Evolutionary conservation across 2,329 filamentous ascomycete species (phyloP).

Genomic region (Talaromyces pinophilus): DNA sequence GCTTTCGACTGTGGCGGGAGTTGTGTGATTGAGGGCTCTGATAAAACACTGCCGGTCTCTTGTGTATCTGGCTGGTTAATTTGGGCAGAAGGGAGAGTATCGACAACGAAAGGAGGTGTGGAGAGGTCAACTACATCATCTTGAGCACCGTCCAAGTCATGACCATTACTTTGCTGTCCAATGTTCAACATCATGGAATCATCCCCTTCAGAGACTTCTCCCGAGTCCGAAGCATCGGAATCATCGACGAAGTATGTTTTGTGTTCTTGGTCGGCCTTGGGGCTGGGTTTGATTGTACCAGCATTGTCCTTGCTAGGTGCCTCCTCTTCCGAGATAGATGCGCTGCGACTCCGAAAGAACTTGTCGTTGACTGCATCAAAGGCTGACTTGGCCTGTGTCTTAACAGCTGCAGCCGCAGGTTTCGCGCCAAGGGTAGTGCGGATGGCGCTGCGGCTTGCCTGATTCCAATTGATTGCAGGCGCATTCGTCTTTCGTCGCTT

Average conservation of each 20-base stretch:
- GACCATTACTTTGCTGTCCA: slow-evolving; percentile 28
- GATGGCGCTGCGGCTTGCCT: slow-evolving; percentile 44
- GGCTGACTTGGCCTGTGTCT: slow-evolving; percentile 26
- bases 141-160: slow-evolving; percentile 7
- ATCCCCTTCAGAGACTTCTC: slow-evolving; percentile 38
- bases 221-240: slow-evolving; percentile 32
- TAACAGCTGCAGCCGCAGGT: slow-evolving; percentile 26
- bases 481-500: slow-evolving; percentile 26
- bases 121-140: slow-evolving; percentile 7
- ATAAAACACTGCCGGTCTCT: slow-evolving; percentile 9
- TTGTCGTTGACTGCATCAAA: slow-evolving; percentile 41
- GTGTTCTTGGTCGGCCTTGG: not conserved
- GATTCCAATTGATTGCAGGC: slow-evolving; percentile 48
- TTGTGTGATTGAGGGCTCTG: slow-evolving; percentile 6
- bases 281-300: not conserved
- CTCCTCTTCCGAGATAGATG: slow-evolving; percentile 29
- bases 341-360: slow-evolving; percentile 43
- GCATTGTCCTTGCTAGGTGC: slow-evolving; percentile 18
- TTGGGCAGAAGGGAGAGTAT: slow-evolving; percentile 22
- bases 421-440: slow-evolving; percentile 45
- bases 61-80: slow-evolving; percentile 1
- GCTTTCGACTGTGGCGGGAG: slow-evolving; percentile 33
- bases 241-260: slow-evolving; percentile 29
- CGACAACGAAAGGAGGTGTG: slow-evolving; percentile 24
- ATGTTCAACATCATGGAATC: slow-evolving; percentile 49